Evolutionary conservation across 768 basidiomycete species (phyloP).

Genomic region (Chlorophyllum brunneum): DNA sequence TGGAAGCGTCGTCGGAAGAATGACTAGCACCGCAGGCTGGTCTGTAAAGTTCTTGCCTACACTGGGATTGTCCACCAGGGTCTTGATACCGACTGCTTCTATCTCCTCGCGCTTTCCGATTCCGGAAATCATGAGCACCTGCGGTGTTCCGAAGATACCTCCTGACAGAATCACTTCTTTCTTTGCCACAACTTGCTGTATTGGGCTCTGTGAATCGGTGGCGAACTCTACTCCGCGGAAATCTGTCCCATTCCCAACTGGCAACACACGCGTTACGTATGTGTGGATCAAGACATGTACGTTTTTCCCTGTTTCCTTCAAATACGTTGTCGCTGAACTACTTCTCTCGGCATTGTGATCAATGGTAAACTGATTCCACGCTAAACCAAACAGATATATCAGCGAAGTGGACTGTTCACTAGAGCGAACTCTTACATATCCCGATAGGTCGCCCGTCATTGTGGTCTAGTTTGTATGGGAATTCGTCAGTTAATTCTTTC

Average conservation of each 20-base stretch:
- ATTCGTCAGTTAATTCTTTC: conserved; percentile 2
- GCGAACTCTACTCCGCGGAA: conserved; percentile 14
- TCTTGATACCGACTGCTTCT: conserved; percentile 13
- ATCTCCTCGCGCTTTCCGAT: conserved; percentile 20
- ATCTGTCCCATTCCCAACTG: conserved; percentile 10
- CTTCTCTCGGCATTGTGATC: conserved; percentile 15
- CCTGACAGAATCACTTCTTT: conserved; percentile 31
- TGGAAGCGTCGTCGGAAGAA: conserved; percentile 4
- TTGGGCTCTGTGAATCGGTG: conserved; percentile 4
- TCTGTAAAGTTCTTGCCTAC: conserved; percentile 22
- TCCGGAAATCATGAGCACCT: conserved; percentile 21
- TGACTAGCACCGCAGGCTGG: conserved; percentile 10
- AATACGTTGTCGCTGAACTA: conserved; percentile 15
- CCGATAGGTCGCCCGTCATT: conserved; percentile 15
- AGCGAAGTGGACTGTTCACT: not conserved
- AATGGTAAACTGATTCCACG: conserved; percentile 13
- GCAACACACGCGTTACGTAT: conserved; percentile 12
- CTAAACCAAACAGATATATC: not conserved
- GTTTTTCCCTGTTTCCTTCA: conserved; percentile 1
- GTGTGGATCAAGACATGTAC: conserved; percentile 13
- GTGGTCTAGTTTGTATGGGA: conserved; percentile 13
- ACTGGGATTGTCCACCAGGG: conserved; percentile 16
- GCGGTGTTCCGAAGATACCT: conserved; percentile 26
- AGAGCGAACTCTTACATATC: conserved; percentile 5
- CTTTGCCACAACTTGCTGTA: conserved; percentile 16